Percentiles rank a stretch among this genome's conserved stretches.
phyloP scores from a whole-genome alignment of 441 rosid species.

The Sinapis alba region DNA sequence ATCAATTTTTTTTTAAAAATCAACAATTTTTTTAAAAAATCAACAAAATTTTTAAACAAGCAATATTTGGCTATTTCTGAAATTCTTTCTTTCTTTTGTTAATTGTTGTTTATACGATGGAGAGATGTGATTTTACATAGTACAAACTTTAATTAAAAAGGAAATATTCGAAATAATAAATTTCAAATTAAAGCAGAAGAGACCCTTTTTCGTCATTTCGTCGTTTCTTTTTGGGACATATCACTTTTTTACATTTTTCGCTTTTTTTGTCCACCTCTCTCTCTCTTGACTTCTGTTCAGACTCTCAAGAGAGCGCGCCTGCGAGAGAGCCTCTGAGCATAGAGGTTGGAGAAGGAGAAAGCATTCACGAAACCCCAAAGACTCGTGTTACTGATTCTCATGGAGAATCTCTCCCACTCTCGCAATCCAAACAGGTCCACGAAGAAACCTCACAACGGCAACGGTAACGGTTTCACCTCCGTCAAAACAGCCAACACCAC shows the following conservation, averaged over 20 bases:
- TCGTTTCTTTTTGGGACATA: conserved; percentile 6
- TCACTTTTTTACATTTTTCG: conserved; percentile 9
- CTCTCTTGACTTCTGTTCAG: conserved; percentile 43
- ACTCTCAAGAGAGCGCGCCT: conserved; percentile 34
- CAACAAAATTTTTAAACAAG: not conserved
- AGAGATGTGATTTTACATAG: conserved; percentile 8
- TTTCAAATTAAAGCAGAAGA: conserved; percentile 36
- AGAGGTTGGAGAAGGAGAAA: conserved; percentile 30
- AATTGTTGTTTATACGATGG: conserved; percentile 1
- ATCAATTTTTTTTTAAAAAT: not conserved
- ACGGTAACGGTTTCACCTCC: conserved; percentile 32
- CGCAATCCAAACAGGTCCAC: conserved; percentile 52
- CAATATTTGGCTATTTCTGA: not conserved
- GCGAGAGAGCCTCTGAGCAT: not conserved
- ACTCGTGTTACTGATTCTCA: conserved; percentile 36
- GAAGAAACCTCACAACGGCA: conserved; percentile 50
- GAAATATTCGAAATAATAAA: conserved; percentile 15
- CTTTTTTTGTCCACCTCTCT: conserved; percentile 14
- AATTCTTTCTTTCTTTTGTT: not conserved
- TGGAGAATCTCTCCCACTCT: conserved; percentile 77
- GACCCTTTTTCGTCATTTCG: conserved; percentile 47
- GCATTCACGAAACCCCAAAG: conserved; percentile 30
- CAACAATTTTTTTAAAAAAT: not conserved
- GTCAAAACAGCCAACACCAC: conserved; percentile 32
- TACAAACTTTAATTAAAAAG: not conserved